Evolutionary conservation across 2,329 filamentous ascomycete species (phyloP).

Genomic region (Colletotrichum sp.): DNA sequence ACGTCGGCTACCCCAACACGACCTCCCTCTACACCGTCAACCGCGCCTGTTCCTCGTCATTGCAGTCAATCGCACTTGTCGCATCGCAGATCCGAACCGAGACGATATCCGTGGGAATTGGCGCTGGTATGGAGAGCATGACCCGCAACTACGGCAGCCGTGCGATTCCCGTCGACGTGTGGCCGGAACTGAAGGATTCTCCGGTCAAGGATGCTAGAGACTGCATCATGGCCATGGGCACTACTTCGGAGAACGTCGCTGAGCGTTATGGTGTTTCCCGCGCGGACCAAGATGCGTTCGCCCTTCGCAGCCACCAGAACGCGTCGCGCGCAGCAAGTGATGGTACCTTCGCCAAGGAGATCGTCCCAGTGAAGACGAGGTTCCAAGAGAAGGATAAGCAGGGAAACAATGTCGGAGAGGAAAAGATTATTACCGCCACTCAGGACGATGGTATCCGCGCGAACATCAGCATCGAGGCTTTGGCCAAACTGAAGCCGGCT

Average conservation of each 20-base stretch:
- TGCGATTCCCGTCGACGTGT: constrained; percentile 84
- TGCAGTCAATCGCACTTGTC: constrained; percentile 78
- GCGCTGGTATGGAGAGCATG: constrained; percentile 96
- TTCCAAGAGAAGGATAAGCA: constrained; percentile 69
- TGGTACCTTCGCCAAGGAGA: constrained; percentile 79
- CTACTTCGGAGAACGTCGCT: constrained; percentile 90
- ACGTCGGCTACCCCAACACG: constrained; percentile 75
- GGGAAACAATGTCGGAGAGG: constrained; percentile 58
- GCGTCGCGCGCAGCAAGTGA: constrained; percentile 72
- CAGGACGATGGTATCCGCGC: constrained; percentile 85
- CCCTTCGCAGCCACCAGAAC: constrained; percentile 74
- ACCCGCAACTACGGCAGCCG: constrained; percentile 84
- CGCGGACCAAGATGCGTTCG: constrained; percentile 83
- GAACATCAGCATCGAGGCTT: constrained; percentile 69
- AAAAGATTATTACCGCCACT: constrained; percentile 69
- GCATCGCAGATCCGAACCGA: constrained; percentile 79
- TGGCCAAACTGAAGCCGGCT: constrained; percentile 83
- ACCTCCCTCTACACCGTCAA: constrained; percentile 88
- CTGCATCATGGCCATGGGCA: constrained; percentile 93
- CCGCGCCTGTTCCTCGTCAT: constrained; percentile 80
- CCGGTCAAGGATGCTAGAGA: constrained; percentile 74
- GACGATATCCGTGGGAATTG: constrained; percentile 76
- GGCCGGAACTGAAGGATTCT: constrained; percentile 73
- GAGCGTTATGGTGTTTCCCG: constrained; percentile 74
- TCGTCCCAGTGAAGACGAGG: constrained; percentile 77